phyloP scores from a whole-genome alignment of 78 protist species.

The Chrysochromulina parva region DNA sequence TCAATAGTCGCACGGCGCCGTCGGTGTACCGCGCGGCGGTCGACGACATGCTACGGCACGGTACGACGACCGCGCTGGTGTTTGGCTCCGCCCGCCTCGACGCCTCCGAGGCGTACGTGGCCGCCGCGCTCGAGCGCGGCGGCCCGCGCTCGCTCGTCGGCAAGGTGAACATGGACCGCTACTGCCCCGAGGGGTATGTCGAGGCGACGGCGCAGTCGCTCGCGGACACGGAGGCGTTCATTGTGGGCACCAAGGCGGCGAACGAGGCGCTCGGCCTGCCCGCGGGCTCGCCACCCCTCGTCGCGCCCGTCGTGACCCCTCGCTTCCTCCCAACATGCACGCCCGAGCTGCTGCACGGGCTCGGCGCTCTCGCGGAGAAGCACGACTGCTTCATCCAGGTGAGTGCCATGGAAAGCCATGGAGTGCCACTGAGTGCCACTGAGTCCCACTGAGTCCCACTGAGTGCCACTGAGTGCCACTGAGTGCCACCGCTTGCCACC shows the following conservation, averaged over 20 bases:
- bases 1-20: neutral
- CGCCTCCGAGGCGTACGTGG: slow-evolving; percentile 55
- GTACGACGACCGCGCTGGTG: slow-evolving; percentile 81
- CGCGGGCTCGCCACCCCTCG: slow-evolving; percentile 32
- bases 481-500: too few species aligned
- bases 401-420: too few species aligned
- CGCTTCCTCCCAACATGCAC: slow-evolving; percentile 82
- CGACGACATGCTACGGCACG: slow-evolving; percentile 53
- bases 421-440: too few species aligned
- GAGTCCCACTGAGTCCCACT: too few species aligned
- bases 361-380: slow-evolving; percentile 28
- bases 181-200: slow-evolving; percentile 79
- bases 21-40: slow-evolving; percentile 65
- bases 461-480: too few species aligned
- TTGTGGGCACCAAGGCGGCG: neutral
- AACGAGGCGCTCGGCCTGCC: neutral
- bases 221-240: slow-evolving; percentile 46
- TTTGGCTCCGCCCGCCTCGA: slow-evolving; percentile 85
- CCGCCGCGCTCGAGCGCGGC: neutral
- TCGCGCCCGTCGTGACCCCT: slow-evolving; percentile 72
- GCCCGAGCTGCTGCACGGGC: slow-evolving; percentile 55
- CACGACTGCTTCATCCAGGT: neutral
- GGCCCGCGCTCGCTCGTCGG: slow-evolving; percentile 89
- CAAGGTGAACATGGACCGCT: slow-evolving; percentile 79
- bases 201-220: slow-evolving; percentile 67